Evolutionary conservation across 352 stramenopile species (phyloP), one percentile per base, ranked within the genome.

Genomic region (Globisporangium middletonii): DNA sequence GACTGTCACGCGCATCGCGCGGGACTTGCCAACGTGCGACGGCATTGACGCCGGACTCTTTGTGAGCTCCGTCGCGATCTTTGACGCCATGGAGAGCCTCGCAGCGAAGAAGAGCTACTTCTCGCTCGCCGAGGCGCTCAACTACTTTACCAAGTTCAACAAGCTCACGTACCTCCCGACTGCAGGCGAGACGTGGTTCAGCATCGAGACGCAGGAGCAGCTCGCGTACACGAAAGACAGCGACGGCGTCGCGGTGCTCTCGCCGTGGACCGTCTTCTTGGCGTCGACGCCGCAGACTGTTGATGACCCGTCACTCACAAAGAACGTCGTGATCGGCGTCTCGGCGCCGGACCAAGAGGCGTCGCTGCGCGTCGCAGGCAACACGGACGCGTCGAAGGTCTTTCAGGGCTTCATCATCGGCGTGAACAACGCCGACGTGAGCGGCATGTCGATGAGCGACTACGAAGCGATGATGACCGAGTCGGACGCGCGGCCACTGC

Each of bases 361-460:
- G 4, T 81, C 76, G 59, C 63, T 92, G n/a, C 83, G 83, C 45
- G 45, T 50, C 37, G 78, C 77, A 0, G 62, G 88, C 54, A 72
- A 86, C 45, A 72, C 76, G 3, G 73, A 86, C 51, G 19, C 69
- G 71, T 44, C 63, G 67, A 27, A 69, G 73, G 75, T 91, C 13
- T 92, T 94, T 66, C 78, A 91, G 66, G 84, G 84, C 8, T 94
- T 89, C 53, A 72, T 91, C n/a, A 82, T 94, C 0, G 84, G 81
- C 41, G 79, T 94, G 45, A 87, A 89, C 42, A 50, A 50, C 45
- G 45, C 45, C 4, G 45, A 50, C 79, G 89, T 45, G 60, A 91
- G 0, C 68, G 89, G 50, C 72, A 87, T 61, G 64, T 70, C 30
- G 65, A 72, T n/a, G 55, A 67, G 6, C 44, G 62, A 1, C 53